These are phyloP conservation scores for Phialocephala subalpina DNA, from an alignment of 2,329 filamentous ascomycete species.

Conservation along the genomic window DNA sequence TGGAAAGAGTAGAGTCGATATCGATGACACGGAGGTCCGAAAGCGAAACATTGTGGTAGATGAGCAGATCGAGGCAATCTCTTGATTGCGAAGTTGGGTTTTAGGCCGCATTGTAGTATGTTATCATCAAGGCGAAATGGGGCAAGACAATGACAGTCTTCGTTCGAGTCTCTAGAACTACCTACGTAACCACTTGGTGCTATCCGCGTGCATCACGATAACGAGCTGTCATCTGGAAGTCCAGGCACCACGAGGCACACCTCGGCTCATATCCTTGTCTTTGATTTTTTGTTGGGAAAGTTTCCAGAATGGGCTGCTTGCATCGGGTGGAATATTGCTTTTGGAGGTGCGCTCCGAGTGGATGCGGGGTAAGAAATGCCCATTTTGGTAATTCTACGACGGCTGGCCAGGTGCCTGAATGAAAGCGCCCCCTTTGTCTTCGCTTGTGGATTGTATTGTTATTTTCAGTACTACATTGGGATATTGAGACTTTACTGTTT, in stretches of 20 bases:
- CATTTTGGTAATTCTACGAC: background rate
- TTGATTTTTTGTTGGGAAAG: slow-evolving; percentile 6
- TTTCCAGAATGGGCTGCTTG: slow-evolving; percentile 3
- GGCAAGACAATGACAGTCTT: background rate
- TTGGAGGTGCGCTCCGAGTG: background rate
- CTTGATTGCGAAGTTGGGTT: slow-evolving; percentile 22
- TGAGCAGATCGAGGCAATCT: slow-evolving; percentile 31
- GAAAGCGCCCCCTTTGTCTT: background rate
- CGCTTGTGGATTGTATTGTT: background rate
- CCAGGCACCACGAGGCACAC: slow-evolving; percentile 3
- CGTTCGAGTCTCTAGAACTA: no score
- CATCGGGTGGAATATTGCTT: background rate
- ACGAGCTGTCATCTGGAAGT: background rate
- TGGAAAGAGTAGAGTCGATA: slow-evolving; percentile 38
- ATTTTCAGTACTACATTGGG: background rate
- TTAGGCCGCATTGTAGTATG: background rate
- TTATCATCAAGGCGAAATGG: background rate
- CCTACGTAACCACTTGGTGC: no score
- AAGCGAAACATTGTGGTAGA: slow-evolving; percentile 38
- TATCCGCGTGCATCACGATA: background rate
- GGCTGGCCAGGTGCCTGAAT: background rate
- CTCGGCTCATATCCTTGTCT: slow-evolving; percentile 6
- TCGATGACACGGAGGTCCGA: slow-evolving; percentile 44
- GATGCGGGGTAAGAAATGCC: background rate
- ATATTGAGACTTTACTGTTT: background rate